Base-by-base conservation (phyloP, 2,329 filamentous ascomycete genomes). In the Pestalotiopsis sp. region DNA sequence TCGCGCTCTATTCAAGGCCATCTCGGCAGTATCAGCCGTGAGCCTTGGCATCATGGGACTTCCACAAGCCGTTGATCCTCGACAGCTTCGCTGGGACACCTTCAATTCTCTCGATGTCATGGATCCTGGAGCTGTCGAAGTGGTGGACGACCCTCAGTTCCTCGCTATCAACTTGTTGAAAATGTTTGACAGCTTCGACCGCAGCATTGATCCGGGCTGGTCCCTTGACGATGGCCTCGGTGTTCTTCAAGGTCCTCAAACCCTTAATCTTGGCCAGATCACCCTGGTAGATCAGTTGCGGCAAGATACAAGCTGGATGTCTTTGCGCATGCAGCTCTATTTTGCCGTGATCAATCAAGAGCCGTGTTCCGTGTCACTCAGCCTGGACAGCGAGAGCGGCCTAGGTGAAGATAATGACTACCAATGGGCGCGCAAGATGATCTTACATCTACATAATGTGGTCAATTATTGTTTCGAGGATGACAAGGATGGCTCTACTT, bases 391-490 rank as follows among this genome's bases (percentile, higher is more conserved):
- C 20, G 60, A 63, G n/a, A 20, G 17, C 14, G 52, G n/a, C 63
- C 23, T 52, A 4, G 57, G 25, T 27, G 57, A 17, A 17, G 45
- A 56, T 39, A 71, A 76, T 62, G 73, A 76, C 11, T 67, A 49
- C 27, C 65, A 69, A 3, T 70, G 73, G 68, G 70, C 75, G 0
- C 74, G 71, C 41, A 68, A 69, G 12, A 77, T 78, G 69, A 65
- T 75, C 1, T 63, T 76, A 0, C 72, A 73, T 17, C 62, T 77
- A 2, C 58, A 73, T 20, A 72, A 75, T n/a, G 70, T 72, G 0
- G 69, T 78, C 0, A 68, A 69, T 23, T 77, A 74, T 68, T 78
- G 75, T 25, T 77, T 76, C 14, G 73, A 73, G 1, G 70, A 71
- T 0, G 71, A 71, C 2, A 71, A 68, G 56, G 70, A 70, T 38